Percentiles rank a stretch among this genome's conserved stretches.
Conservation (phyloP, 257 asterid genomes). For the Eustoma russellianum region DNA sequence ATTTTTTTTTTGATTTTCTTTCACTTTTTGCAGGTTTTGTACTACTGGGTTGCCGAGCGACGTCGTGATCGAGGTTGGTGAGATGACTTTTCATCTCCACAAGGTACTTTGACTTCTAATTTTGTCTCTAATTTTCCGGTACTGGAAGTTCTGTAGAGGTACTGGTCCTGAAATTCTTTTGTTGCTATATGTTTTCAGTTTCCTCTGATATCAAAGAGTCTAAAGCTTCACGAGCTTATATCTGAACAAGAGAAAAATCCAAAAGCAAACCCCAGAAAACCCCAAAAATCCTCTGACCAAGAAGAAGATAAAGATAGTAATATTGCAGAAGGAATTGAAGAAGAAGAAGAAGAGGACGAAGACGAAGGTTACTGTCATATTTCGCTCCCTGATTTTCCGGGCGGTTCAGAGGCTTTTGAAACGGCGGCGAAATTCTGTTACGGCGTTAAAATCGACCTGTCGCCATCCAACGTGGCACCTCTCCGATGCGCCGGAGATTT, state of each 20-base stretch:
- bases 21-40: conserved; percentile 63
- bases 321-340: conserved; percentile 30
- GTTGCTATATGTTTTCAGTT: conserved; percentile 34
- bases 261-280: conserved; percentile 16
- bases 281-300: conserved; percentile 29
- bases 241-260: conserved; percentile 59
- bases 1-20: background rate
- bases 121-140: background rate
- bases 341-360: conserved; percentile 29
- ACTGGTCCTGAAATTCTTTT: background rate
- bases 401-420: conserved; percentile 83
- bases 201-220: conserved; percentile 84
- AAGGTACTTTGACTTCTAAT: conserved; percentile 34
- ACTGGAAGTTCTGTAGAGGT: no score
- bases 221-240: conserved; percentile 76
- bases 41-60: conserved; percentile 94
- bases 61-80: conserved; percentile 64
- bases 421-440: conserved; percentile 89
- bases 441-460: conserved; percentile 70
- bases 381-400: conserved; percentile 80
- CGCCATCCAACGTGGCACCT: conserved; percentile 62
- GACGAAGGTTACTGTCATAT: conserved; percentile 48
- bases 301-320: conserved; percentile 22
- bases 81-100: conserved; percentile 91
- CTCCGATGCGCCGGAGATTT: conserved; percentile 89